Base-by-base conservation (phyloP, 805 yeast species). In the Teunomyces panamensis region DNA sequence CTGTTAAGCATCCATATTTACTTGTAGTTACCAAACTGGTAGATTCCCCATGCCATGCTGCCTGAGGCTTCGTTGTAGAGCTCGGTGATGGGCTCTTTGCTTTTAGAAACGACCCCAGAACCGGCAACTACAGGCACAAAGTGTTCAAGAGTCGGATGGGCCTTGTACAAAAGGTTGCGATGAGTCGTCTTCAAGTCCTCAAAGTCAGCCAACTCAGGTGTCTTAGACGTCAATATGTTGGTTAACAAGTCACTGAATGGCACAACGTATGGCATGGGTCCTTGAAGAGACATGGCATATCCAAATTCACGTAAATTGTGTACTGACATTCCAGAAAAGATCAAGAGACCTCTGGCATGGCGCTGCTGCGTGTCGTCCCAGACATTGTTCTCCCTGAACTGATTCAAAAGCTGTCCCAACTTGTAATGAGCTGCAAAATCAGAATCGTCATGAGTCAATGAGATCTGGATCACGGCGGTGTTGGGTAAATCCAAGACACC, bases 81-180 rank as follows among this genome's bases (percentile, higher is more conserved):
- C 50, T 77, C 80, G 42, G 67, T 64, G 37, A 76, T 79, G 7
- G 54, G 51, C 11, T 54, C 54, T 1, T 49, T 46, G 17, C 59
- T 50, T 10, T 71, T 71, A 14, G 71, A 65, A 16, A 81, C 74
- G 29, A 84, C 78, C 27, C 84, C 81, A 2, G 82, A 81, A 10
- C 74, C 81, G 37, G 81, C 88, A 32, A 81, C 78, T 6, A 83
- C 55, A 1, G 92, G 92, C 54, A 80, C 64, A 50, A 87, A 79
- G 64, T 87, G 95, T 53, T 87, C 95, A 43, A 82, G 67, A 0
- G 91, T 83, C 8, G 95, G 95, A 63, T 87, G 95, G 0, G 92
- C 85, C 30, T 63, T 56, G 43, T 56, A 57, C 32, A 83, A 60
- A 11, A 80, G 60, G 4, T 60, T 55, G 3, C 53, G 58, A 53